A percentile compares a stretch with the other conserved stretches of the same genome.
Evolutionary conservation across 2,329 filamentous ascomycete species (phyloP).

Genomic region (Aspergillus piperis): DNA sequence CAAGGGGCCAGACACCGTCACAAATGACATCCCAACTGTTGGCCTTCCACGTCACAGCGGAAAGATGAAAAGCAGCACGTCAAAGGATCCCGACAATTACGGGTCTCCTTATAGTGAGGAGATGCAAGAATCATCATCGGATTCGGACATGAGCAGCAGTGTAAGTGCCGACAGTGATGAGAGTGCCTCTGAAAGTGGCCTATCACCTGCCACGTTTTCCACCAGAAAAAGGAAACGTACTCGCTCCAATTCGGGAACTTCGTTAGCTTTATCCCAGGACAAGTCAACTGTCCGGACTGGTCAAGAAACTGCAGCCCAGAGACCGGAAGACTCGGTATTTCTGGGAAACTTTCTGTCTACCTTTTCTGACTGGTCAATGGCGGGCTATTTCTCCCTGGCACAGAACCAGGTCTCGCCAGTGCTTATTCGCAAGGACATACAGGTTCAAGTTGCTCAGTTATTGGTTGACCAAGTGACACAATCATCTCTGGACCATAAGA

Average conservation of each 20-base stretch:
- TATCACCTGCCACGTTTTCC: slow-evolving; percentile 22
- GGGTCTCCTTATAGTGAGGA: slow-evolving; percentile 12
- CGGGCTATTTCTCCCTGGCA: slow-evolving; percentile 41
- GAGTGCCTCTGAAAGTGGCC: slow-evolving; percentile 22
- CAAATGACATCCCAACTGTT: slow-evolving; percentile 40
- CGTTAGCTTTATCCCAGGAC: slow-evolving; percentile 32
- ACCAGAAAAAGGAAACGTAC: slow-evolving; percentile 40
- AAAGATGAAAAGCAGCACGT: slow-evolving; percentile 7
- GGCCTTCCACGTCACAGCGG: slow-evolving; percentile 35
- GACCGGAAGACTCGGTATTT: slow-evolving; percentile 38
- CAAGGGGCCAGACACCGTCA: slow-evolving; percentile 9
- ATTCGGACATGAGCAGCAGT: slow-evolving; percentile 31
- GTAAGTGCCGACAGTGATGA: slow-evolving; percentile 33
- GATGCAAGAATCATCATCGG: slow-evolving; percentile 19
- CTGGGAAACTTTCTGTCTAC: slow-evolving; percentile 42
- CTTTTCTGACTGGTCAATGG: slow-evolving; percentile 43
- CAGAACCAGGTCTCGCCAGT: slow-evolving; percentile 35
- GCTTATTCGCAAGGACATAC: slow-evolving; percentile 37
- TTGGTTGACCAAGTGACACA: slow-evolving; percentile 48
- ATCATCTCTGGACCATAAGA: slow-evolving; percentile 43
- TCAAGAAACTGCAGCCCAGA: slow-evolving; percentile 19
- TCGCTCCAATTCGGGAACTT: slow-evolving; percentile 33
- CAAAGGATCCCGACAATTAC: slow-evolving; percentile 9
- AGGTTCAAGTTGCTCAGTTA: slow-evolving; percentile 43
- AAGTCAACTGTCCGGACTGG: slow-evolving; percentile 25